Base-by-base conservation (phyloP, 208 protist genomes). In the Leishmania martiniquensis region DNA sequence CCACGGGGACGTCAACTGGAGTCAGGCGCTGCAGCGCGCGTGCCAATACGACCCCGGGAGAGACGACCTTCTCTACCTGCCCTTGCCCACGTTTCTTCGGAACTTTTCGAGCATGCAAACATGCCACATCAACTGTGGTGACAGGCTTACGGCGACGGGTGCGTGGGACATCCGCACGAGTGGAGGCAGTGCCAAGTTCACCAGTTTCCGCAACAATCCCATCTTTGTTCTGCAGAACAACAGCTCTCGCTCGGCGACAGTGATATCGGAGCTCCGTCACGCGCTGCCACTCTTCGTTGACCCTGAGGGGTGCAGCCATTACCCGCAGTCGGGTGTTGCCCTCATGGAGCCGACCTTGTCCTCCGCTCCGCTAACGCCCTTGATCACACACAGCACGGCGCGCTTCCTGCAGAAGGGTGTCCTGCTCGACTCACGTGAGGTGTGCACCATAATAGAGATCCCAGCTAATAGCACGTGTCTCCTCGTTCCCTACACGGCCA, bases 151-250 rank as follows among this genome's bases (percentile, higher is more conserved):
- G 15, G 76, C 85, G 47, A 72, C 74, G 1, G 91, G 91, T 13
- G 72, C 72, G 73, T 97, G 93, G 93, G 85, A 89, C 65, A 54
- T 72, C 42, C 79, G 87, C 70, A 95, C 90, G 1, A 73, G 73
- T 39, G 93, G 93, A 29, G 93, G 93, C 63, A 95, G 92, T 76
- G 87, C 93, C 55, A 94, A 90, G 81, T 91, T 89, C 72, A 95
- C 93, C 4, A 88, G 76, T 70, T 97, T 96, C 85, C 91, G 93
- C 54, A 94, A 92, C 82, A 97, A 97, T 81, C 91, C 94, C 2
- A 95, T 97, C 76, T 97, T 87, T 81, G 42, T 95, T 22, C 76
- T 97, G 60, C 90, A 97, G 81, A 97, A 97, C 83, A 95, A 88
- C 75, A 82, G 89, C 76, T 89, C 86, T 5, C 88, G 92, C 10